Evolutionary conservation across 2,329 filamentous ascomycete species (phyloP).

Genomic region (Delphinella strobiligena): DNA sequence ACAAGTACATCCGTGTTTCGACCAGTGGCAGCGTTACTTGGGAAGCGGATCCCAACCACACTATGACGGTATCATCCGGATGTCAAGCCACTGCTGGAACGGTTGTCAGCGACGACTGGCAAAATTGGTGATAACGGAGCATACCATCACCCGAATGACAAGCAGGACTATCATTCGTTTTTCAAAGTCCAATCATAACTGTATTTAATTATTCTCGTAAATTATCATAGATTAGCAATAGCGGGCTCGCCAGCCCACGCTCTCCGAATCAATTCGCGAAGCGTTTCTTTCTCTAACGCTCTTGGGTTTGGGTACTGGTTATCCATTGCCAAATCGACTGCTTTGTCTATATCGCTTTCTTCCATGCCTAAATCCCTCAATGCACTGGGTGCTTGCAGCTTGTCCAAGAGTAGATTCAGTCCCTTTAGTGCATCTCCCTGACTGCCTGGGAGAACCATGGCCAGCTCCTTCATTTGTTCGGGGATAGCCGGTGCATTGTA

Average conservation of each 20-base stretch:
- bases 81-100: slow-evolving; percentile 3
- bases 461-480: slow-evolving; percentile 40
- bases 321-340: slow-evolving; percentile 44
- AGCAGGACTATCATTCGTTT: no score
- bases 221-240: no score
- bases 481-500: slow-evolving; percentile 49
- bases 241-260: slow-evolving; percentile 53
- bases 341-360: slow-evolving; percentile 48
- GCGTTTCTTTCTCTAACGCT: slow-evolving; percentile 36
- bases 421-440: slow-evolving; percentile 47
- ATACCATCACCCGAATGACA: not conserved
- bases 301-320: slow-evolving; percentile 51
- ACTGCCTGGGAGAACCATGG: slow-evolving; percentile 41
- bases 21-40: slow-evolving; percentile 43
- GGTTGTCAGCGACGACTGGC: slow-evolving; percentile 3
- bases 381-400: slow-evolving; percentile 40
- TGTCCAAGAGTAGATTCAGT: slow-evolving; percentile 43
- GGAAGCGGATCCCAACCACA: slow-evolving; percentile 41
- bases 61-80: slow-evolving; percentile 1
- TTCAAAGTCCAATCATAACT: no score
- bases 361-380: slow-evolving; percentile 47
- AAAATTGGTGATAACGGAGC: not conserved
- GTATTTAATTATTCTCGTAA: no score
- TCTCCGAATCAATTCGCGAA: slow-evolving; percentile 45
- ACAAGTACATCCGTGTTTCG: slow-evolving; percentile 55